Percentiles rank a stretch among this genome's conserved stretches.
Evolutionary conservation across 495 filamentous ascomycete genomes (phyloP).

Genomic region (Penicillium lividum): DNA sequence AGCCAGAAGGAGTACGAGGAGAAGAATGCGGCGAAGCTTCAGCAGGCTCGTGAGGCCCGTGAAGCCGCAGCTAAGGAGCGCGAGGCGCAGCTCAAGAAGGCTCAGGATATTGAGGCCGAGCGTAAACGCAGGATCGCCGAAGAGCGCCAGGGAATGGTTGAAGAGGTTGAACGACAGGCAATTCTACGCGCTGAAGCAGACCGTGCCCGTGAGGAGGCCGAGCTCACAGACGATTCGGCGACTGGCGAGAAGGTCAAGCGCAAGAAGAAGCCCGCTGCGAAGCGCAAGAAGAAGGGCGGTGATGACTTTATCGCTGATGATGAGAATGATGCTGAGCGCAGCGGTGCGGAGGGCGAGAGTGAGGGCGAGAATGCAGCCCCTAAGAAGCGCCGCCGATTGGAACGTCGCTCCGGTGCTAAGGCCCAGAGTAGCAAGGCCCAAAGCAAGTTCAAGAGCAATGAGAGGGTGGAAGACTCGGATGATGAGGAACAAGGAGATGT

Average conservation of each 20-base stretch:
- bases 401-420: conserved; percentile 57
- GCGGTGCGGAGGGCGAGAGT: conserved; percentile 24
- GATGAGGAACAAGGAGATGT: conserved; percentile 56
- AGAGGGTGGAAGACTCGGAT: conserved; percentile 77
- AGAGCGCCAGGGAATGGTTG: conserved; percentile 76
- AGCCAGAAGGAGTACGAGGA: conserved; percentile 90
- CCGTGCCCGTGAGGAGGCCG: conserved; percentile 62
- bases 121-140: conserved; percentile 75
- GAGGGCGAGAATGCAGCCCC: conserved; percentile 41
- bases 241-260: conserved; percentile 76
- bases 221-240: conserved; percentile 72
- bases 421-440: conserved; percentile 34
- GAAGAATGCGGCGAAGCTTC: conserved; percentile 82
- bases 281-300: conserved; percentile 67
- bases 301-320: conserved; percentile 33
- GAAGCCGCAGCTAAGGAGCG: conserved; percentile 73
- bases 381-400: conserved; percentile 54
- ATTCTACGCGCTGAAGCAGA: conserved; percentile 74
- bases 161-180: conserved; percentile 71
- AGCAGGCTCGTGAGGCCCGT: conserved; percentile 70
- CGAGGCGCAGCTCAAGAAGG: conserved; percentile 68
- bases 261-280: conserved; percentile 58
- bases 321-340: conserved; percentile 15
- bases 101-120: conserved; percentile 66
- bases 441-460: conserved; percentile 75